Evolutionary conservation across 2,329 filamentous ascomycete genomes (phyloP).

Genomic region (Penicillium rolfsii): DNA sequence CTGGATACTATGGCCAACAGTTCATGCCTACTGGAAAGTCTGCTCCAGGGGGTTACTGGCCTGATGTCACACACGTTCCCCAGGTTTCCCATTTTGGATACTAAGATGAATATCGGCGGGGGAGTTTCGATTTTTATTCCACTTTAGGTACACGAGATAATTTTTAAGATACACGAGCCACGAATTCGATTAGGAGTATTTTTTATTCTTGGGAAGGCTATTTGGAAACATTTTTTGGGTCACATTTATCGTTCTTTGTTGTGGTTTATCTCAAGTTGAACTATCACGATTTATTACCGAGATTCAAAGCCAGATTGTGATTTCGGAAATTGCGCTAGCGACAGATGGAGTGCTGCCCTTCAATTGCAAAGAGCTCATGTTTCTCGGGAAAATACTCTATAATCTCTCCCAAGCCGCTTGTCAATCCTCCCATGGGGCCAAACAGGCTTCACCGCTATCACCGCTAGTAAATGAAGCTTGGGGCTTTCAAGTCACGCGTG

Average conservation of each 20-base stretch:
- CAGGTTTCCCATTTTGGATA: conserved; percentile 25
- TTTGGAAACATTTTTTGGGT: not conserved
- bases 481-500: not conserved
- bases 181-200: conserved; percentile 9
- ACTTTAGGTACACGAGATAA: not conserved
- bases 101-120: conserved; percentile 5
- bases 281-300: not conserved
- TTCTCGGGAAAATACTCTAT: not conserved
- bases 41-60: conserved; percentile 20
- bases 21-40: conserved; percentile 20
- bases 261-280: not conserved
- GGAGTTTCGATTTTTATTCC: not conserved
- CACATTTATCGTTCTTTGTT: not conserved
- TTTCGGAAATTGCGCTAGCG: not conserved
- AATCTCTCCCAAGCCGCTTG: not conserved
- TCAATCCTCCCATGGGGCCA: not conserved
- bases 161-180: conserved; percentile 4
- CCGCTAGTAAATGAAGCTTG: not conserved
- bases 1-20: conserved; percentile 22
- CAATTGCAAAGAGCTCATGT: not conserved
- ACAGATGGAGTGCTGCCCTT: not conserved
- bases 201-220: not conserved
- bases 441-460: not conserved
- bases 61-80: conserved; percentile 15
- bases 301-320: not conserved